Percentiles rank a stretch among this genome's conserved stretches.
These are phyloP conservation scores for Boletus reticulatus DNA, from an alignment of 768 basidiomycete species.

Conservation along the genomic window DNA sequence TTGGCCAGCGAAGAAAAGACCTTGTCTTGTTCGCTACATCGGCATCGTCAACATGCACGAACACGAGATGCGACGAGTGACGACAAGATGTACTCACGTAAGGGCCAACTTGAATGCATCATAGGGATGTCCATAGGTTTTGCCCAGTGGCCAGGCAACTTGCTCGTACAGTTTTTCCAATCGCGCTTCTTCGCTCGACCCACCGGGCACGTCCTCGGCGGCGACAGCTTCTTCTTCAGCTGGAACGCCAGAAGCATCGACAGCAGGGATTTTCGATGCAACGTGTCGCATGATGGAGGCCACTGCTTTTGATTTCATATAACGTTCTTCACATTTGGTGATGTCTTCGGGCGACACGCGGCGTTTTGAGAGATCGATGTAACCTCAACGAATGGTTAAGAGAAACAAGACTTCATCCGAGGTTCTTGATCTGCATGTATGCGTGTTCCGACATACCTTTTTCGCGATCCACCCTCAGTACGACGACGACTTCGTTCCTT, in stretches of 20 bases:
- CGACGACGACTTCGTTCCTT: constrained; percentile 97
- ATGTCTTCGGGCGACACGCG: constrained; percentile 98
- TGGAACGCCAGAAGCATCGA: constrained; percentile 27
- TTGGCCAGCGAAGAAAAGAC: constrained; percentile 74
- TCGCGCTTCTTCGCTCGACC: constrained; percentile 68
- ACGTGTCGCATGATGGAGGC: constrained; percentile 92
- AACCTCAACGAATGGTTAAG: constrained; percentile 50
- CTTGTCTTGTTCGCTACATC: constrained; percentile 61
- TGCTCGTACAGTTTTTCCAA: constrained; percentile 87
- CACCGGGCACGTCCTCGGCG: constrained; percentile 26
- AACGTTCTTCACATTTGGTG: constrained; percentile 97
- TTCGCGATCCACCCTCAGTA: constrained; percentile 97
- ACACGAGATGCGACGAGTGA: not conserved
- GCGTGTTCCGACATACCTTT: constrained; percentile 60
- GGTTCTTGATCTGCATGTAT: not conserved
- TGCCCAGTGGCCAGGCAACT: constrained; percentile 90
- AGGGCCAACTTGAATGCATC: constrained; percentile 98
- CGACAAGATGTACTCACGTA: constrained; percentile 55
- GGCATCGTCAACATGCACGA: not conserved
- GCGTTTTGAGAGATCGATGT: constrained; percentile 98
- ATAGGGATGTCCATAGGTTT: constrained; percentile 92
- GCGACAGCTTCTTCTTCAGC: constrained; percentile 24
- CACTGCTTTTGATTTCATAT: constrained; percentile 96
- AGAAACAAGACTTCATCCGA: not conserved
- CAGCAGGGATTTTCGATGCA: constrained; percentile 71